A percentile compares a stretch with the other conserved stretches of the same genome.
These are phyloP conservation scores for Fusarium sp. DNA, from an alignment of 2,329 filamentous ascomycete genomes.

Conservation along the genomic window DNA sequence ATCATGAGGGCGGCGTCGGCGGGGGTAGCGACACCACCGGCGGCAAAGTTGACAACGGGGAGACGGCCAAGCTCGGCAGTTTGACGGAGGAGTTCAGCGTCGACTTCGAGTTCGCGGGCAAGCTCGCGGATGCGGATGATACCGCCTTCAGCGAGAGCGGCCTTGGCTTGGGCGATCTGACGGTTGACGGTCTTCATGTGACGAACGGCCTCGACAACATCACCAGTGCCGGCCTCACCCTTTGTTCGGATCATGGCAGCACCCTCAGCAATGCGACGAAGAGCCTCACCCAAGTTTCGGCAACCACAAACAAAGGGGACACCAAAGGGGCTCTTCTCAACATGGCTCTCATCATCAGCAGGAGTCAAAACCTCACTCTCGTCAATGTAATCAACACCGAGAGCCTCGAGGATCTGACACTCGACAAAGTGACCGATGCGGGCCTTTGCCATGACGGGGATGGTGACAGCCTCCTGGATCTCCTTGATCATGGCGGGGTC, in stretches of 20 bases:
- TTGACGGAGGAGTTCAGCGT: slow-evolving; percentile 84
- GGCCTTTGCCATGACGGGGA: slow-evolving; percentile 99
- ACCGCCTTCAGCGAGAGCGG: slow-evolving; percentile 71
- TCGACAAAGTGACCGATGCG: slow-evolving; percentile 98
- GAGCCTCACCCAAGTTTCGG: slow-evolving; percentile 91
- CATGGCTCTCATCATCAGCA: slow-evolving; percentile 90
- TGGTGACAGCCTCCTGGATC: slow-evolving; percentile 94
- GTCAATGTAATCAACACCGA: slow-evolving; percentile 97
- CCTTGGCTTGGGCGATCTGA: slow-evolving; percentile 84
- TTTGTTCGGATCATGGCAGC: slow-evolving; percentile 99
- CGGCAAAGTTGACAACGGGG: slow-evolving; percentile 97
- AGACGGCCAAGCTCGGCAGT: slow-evolving; percentile 88
- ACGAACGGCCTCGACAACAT: slow-evolving; percentile 95
- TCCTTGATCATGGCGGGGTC: slow-evolving; percentile 94
- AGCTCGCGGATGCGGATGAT: slow-evolving; percentile 71
- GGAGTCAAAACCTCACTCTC: slow-evolving; percentile 98
- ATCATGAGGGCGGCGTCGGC: slow-evolving; percentile 97
- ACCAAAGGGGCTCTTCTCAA: slow-evolving; percentile 86
- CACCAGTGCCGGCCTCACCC: slow-evolving; percentile 96
- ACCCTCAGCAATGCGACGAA: slow-evolving; percentile 90
- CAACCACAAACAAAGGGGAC: slow-evolving; percentile 97
- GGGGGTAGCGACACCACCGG: slow-evolving; percentile 98
- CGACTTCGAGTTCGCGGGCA: slow-evolving; percentile 84
- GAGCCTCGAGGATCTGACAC: slow-evolving; percentile 96
- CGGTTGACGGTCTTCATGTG: slow-evolving; percentile 93